Evolutionary conservation across 495 filamentous ascomycete genomes (phyloP).

Genomic region (Talaromyces stipitatus): DNA sequence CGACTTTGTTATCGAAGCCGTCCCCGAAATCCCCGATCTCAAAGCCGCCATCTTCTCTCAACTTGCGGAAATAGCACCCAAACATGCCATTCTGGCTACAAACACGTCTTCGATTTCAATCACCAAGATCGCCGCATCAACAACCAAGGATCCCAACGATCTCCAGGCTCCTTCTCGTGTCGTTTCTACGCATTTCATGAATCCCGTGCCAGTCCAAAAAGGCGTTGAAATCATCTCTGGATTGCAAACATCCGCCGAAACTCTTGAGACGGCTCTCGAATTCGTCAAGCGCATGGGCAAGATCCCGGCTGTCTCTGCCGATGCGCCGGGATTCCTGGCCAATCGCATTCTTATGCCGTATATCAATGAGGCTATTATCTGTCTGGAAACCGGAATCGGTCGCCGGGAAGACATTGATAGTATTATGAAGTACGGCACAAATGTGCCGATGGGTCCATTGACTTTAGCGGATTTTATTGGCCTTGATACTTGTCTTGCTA

Average conservation of each 20-base stretch:
- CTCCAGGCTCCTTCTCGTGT: conserved; percentile 79
- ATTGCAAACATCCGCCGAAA: conserved; percentile 78
- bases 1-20: conserved; percentile 98
- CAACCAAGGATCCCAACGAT: conserved; percentile 67
- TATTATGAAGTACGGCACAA: conserved; percentile 99
- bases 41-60: conserved; percentile 83
- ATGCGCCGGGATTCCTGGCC: conserved; percentile 90
- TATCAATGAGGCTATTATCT: conserved; percentile 97
- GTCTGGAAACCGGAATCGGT: conserved; percentile 88
- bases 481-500: conserved; percentile 89
- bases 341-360: conserved; percentile 99
- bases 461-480: conserved; percentile 96
- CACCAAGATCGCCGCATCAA: conserved; percentile 86
- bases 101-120: conserved; percentile 98
- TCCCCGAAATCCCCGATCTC: conserved; percentile 83
- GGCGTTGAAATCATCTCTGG: conserved; percentile 96
- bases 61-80: conserved; percentile 75
- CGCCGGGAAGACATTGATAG: conserved; percentile 82
- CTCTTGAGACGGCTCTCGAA: conserved; percentile 72
- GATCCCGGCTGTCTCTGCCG: conserved; percentile 74
- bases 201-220: conserved; percentile 94
- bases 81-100: conserved; percentile 86
- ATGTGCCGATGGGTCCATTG: conserved; percentile 96
- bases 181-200: conserved; percentile 98
- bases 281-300: conserved; percentile 94